Conservation (phyloP, 2,329 filamentous ascomycete genomes). For the Berkeleyomyces rouxiae region DNA sequence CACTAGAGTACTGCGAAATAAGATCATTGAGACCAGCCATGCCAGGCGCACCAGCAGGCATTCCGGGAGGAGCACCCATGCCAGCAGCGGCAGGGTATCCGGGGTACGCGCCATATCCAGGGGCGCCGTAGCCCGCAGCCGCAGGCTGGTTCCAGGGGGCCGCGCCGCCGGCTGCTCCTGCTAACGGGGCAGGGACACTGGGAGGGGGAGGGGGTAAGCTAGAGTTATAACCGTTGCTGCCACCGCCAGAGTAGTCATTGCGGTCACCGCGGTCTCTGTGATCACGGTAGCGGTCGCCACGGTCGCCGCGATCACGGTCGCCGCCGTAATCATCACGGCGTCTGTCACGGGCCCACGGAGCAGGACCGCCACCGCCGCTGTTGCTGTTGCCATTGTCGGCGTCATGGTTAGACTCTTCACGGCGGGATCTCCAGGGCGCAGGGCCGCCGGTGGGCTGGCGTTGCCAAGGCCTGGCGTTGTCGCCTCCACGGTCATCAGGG, state of each 20-base stretch:
- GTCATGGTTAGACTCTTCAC: constrained; percentile 32
- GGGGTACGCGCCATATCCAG: constrained; percentile 25
- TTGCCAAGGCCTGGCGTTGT: constrained; percentile 69
- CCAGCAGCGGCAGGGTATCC: constrained; percentile 22
- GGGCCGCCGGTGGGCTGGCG: constrained; percentile 67
- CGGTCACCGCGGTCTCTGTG: constrained; percentile 6
- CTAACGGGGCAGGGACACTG: constrained; percentile 19
- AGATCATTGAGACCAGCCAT: constrained; percentile 40
- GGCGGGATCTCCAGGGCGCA: constrained; percentile 58
- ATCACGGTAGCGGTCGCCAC: constrained; percentile 16
- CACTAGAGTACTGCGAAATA: constrained; percentile 47
- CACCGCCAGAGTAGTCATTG: constrained; percentile 17
- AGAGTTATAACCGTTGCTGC: constrained; percentile 16
- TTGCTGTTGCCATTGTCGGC: constrained; percentile 25
- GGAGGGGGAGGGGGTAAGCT: constrained; percentile 14
- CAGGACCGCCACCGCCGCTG: constrained; percentile 29
- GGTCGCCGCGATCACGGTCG: constrained; percentile 18
- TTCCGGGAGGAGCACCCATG: constrained; percentile 36
- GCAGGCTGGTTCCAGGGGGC: constrained; percentile 41
- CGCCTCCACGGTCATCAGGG: constrained; percentile 28
- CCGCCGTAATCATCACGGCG: constrained; percentile 29
- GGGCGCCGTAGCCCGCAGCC: constrained; percentile 35
- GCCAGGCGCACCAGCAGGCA: constrained; percentile 24
- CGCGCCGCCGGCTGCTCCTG: constrained; percentile 13
- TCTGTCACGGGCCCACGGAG: constrained; percentile 48